Evolutionary conservation across 2,329 filamentous ascomycete species (phyloP).

Genomic region (Ophioceras dolichostomum): DNA sequence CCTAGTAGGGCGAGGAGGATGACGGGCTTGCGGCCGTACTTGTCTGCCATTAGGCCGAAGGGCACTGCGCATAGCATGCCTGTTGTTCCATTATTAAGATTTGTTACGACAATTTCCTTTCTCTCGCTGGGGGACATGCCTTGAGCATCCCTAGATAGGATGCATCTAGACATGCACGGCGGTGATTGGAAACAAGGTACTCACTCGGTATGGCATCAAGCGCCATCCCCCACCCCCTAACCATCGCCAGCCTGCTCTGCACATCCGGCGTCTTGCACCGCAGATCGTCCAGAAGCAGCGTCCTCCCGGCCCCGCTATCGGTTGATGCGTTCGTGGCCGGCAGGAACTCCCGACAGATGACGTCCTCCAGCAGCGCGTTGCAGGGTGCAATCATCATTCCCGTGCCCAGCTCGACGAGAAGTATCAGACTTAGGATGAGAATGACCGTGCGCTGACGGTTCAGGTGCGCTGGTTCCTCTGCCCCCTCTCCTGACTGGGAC

Average conservation of each 20-base stretch:
- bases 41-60: slow-evolving; percentile 32
- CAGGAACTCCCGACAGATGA: slow-evolving; percentile 37
- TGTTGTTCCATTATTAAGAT: too few species aligned
- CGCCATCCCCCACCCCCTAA: slow-evolving; percentile 32
- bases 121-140: too few species aligned
- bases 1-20: slow-evolving; percentile 18
- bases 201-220: slow-evolving; percentile 33
- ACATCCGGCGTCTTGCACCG: slow-evolving; percentile 36
- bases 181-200: too few species aligned
- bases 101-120: too few species aligned
- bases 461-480: slow-evolving; percentile 7
- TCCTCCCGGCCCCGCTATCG: not conserved
- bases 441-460: slow-evolving; percentile 14
- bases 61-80: slow-evolving; percentile 28
- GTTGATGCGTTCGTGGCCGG: slow-evolving; percentile 21
- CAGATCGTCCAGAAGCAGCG: slow-evolving; percentile 20
- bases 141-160: too few species aligned
- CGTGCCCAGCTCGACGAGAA: slow-evolving; percentile 28
- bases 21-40: slow-evolving; percentile 29
- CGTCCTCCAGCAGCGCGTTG: slow-evolving; percentile 37
- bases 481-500: too few species aligned
- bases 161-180: too few species aligned
- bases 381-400: slow-evolving; percentile 22
- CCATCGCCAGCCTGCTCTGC: slow-evolving; percentile 37
- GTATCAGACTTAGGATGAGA: slow-evolving; percentile 19